phyloP scores from a whole-genome alignment of 73 alveolate species.

The Vitrella brassicaformis region DNA sequence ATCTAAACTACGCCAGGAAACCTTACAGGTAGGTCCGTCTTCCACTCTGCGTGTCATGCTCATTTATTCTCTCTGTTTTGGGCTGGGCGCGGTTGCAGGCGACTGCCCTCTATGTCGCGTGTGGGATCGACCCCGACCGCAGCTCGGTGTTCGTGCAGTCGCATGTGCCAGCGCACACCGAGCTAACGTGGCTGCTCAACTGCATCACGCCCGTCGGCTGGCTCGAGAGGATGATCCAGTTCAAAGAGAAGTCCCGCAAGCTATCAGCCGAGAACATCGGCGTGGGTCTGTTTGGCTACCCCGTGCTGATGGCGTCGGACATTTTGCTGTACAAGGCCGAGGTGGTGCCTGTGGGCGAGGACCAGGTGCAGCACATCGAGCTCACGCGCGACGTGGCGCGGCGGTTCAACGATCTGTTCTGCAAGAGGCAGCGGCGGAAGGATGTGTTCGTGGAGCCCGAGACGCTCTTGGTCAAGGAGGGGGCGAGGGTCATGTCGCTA shows the following conservation, averaged over 20 bases:
- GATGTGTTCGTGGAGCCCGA: background rate
- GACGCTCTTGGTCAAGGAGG: background rate
- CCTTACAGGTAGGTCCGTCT: background rate
- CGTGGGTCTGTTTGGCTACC: conserved; percentile 61
- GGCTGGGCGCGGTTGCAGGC: conserved; percentile 32
- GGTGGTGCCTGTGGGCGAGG: conserved; percentile 80
- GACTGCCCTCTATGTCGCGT: conserved; percentile 68
- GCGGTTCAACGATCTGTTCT: background rate
- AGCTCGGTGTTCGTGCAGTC: conserved; percentile 56
- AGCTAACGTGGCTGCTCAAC: conserved; percentile 63
- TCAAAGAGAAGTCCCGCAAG: conserved; percentile 59
- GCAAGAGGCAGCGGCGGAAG: background rate
- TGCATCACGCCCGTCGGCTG: conserved; percentile 72
- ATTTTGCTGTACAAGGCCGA: conserved; percentile 6
- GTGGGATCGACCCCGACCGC: conserved; percentile 61
- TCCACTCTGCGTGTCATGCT: background rate
- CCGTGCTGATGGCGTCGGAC: conserved; percentile 50
- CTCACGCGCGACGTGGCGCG: conserved; percentile 57
- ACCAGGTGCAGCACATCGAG: conserved; percentile 71
- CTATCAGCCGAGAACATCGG: conserved; percentile 12
- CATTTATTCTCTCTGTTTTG: background rate
- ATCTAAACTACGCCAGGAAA: conserved; percentile 8
- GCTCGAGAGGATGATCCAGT: conserved; percentile 74
- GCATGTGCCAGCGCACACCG: conserved; percentile 66
- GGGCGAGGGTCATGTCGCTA: conserved; percentile 60